Evolutionary conservation across 2,329 filamentous ascomycete genomes (phyloP).

Genomic region (Aspergillus brunneoviolaceus): DNA sequence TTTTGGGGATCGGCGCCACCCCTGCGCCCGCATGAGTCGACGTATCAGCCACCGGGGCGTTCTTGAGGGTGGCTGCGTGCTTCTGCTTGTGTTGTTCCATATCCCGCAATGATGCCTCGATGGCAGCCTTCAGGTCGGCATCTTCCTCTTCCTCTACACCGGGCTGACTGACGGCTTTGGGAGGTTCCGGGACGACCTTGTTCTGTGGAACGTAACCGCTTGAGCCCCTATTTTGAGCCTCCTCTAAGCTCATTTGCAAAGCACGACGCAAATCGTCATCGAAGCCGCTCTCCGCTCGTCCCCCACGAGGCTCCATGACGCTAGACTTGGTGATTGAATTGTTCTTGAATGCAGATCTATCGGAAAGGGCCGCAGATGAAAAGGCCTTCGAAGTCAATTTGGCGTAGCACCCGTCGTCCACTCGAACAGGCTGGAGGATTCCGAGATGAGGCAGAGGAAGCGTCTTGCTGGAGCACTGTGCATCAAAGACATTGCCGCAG

Average conservation of each 20-base stretch:
- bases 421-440: slow-evolving; percentile 84
- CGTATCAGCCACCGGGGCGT: slow-evolving; percentile 63
- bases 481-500: slow-evolving; percentile 96
- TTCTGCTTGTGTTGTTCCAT: slow-evolving; percentile 98
- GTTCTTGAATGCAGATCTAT: slow-evolving; percentile 44
- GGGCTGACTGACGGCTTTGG: slow-evolving; percentile 45
- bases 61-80: slow-evolving; percentile 79
- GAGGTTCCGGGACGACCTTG: slow-evolving; percentile 41
- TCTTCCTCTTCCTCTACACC: slow-evolving; percentile 75
- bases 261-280: slow-evolving; percentile 94
- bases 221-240: slow-evolving; percentile 72
- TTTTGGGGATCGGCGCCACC: slow-evolving; percentile 65
- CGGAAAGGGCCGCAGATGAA: slow-evolving; percentile 41
- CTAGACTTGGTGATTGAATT: slow-evolving; percentile 63
- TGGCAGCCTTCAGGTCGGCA: slow-evolving; percentile 87
- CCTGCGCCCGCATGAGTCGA: slow-evolving; percentile 52
- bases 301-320: slow-evolving; percentile 86
- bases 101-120: slow-evolving; percentile 89
- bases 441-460: slow-evolving; percentile 88
- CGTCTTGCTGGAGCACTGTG: slow-evolving; percentile 86
- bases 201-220: slow-evolving; percentile 70
- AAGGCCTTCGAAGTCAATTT: slow-evolving; percentile 75
- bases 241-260: slow-evolving; percentile 94
- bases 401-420: slow-evolving; percentile 92
- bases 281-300: slow-evolving; percentile 83